phyloP scores from a whole-genome alignment of 495 filamentous ascomycete species.

The Lophiotrema nucula region DNA sequence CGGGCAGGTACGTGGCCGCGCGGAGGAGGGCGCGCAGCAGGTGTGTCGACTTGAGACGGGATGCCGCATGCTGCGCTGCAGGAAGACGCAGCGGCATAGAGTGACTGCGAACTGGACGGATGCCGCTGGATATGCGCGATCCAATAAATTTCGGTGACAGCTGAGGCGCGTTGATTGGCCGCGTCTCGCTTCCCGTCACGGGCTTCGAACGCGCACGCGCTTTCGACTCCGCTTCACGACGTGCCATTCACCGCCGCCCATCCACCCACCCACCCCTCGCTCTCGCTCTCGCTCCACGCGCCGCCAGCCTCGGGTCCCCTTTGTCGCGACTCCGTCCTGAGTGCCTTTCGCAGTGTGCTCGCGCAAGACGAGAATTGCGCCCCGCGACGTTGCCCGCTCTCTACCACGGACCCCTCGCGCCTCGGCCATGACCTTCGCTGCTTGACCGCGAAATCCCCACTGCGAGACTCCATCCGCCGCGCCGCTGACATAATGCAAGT shows the following conservation, averaged over 20 bases:
- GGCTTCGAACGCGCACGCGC: background rate
- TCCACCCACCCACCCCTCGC: background rate
- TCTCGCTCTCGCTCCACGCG: background rate
- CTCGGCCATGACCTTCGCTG: background rate
- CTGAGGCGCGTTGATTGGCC: conserved; percentile 7
- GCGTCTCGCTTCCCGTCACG: background rate
- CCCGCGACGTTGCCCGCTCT: background rate
- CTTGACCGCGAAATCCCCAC: background rate
- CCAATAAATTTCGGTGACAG: too few species aligned
- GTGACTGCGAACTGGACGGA: too few species aligned
- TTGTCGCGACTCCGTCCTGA: background rate
- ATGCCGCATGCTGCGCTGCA: conserved; percentile 3
- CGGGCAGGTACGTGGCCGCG: conserved; percentile 81
- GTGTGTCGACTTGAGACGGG: conserved; percentile 40
- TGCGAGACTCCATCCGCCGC: background rate
- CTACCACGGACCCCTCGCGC: background rate
- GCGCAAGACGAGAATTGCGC: background rate
- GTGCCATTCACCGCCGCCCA: background rate
- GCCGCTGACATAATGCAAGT: conserved; percentile 33
- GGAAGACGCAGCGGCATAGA: conserved; percentile 17
- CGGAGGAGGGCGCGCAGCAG: conserved; percentile 77
- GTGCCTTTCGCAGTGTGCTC: too few species aligned
- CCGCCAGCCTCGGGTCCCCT: background rate
- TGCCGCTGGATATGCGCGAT: too few species aligned
- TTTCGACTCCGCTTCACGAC: background rate